phyloP scores from a whole-genome alignment of 1,284 basidiomycete species.

The Tilletiopsis washingtonensis region DNA sequence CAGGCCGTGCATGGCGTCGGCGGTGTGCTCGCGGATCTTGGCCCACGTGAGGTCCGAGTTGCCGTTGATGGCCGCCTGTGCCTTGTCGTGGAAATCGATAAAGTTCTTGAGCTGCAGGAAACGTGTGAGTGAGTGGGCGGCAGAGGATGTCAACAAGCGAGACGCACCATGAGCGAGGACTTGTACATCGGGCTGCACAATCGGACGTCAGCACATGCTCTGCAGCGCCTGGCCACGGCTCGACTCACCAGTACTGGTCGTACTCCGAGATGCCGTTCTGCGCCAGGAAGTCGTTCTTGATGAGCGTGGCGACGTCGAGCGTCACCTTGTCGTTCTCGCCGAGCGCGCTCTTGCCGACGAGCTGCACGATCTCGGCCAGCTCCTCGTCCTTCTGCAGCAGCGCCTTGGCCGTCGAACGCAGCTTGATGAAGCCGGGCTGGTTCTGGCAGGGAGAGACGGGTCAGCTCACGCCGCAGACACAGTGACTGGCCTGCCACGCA shows the following conservation, averaged over 20 bases:
- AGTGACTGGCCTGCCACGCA: no score
- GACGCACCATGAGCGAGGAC: no score
- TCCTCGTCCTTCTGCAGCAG: constrained; percentile 98
- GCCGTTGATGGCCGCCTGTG: constrained; percentile 67
- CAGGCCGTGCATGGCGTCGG: constrained; percentile 86
- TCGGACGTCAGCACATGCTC: no score
- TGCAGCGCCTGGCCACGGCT: no score
- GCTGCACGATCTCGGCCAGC: constrained; percentile 95
- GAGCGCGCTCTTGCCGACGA: constrained; percentile 95
- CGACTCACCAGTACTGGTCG: constrained; percentile 92
- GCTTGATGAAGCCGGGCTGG: constrained; percentile 84
- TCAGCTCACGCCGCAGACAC: no score
- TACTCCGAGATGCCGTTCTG: constrained; percentile 99
- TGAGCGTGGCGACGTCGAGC: constrained; percentile 89
- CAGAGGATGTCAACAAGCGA: no score
- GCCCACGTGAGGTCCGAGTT: constrained; percentile 78
- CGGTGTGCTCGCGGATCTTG: constrained; percentile 78
- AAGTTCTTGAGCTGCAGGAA: constrained; percentile 93
- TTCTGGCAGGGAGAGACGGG: no score
- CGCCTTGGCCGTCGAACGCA: constrained; percentile 85
- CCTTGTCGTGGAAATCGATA: constrained; percentile 84
- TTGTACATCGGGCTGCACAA: no score
- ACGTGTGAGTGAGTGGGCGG: no score
- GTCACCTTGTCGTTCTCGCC: constrained; percentile 99
- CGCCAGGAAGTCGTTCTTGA: constrained; percentile 91